A percentile compares a stretch with the other conserved stretches of the same genome.
Conservation (phyloP, 129 eudicot species). For the Artemisia tridentata region DNA sequence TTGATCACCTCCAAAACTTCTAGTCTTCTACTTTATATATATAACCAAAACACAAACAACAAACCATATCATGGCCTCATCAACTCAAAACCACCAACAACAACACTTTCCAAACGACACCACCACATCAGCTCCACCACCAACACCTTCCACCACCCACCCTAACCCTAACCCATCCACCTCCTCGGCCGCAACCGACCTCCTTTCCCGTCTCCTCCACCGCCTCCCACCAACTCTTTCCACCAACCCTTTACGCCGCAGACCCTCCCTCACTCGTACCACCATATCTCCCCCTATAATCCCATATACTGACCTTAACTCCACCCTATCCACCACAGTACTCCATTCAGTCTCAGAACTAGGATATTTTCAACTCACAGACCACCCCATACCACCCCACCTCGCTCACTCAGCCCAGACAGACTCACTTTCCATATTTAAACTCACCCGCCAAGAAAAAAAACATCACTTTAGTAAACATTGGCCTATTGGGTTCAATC, state of each 20-base stretch:
- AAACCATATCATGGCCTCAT: conserved; percentile 30
- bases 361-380: conserved; percentile 69
- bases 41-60: conserved; percentile 13
- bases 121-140: conserved; percentile 78
- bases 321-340: conserved; percentile 30
- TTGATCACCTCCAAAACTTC: conserved; percentile 7
- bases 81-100: conserved; percentile 27
- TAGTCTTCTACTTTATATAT: conserved; percentile 3
- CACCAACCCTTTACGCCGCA: conserved; percentile 31
- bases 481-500: conserved; percentile 69
- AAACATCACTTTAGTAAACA: conserved; percentile 40
- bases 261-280: conserved; percentile 27
- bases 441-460: conserved; percentile 43
- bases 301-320: conserved; percentile 27
- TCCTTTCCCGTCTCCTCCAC: conserved; percentile 64
- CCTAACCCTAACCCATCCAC: conserved; percentile 26
- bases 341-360: conserved; percentile 45
- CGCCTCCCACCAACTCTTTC: conserved; percentile 49
- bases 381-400: conserved; percentile 47
- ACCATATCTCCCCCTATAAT: conserved; percentile 27
- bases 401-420: conserved; percentile 66
- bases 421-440: conserved; percentile 50
- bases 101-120: background rate
- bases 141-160: conserved; percentile 70
- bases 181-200: conserved; percentile 40